Evolutionary conservation across 139 green algal species (phyloP).

Genomic region (Haematococcus sp.): DNA sequence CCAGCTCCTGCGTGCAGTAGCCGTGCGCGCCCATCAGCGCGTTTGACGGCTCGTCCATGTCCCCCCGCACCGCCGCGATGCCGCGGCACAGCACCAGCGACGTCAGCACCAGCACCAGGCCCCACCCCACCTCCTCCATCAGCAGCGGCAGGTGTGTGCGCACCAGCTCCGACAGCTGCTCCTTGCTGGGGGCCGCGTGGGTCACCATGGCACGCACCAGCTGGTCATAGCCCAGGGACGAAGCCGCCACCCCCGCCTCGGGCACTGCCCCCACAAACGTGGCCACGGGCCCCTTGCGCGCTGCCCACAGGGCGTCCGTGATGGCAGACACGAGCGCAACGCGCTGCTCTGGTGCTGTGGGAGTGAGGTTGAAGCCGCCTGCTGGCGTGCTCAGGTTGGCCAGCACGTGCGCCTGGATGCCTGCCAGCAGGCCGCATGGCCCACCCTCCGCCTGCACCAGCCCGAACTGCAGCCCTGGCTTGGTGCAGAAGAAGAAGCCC

Average conservation of each 20-base stretch:
- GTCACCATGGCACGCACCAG: constrained; percentile 10
- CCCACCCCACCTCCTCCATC: constrained; percentile 47
- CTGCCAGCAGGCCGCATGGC: constrained; percentile 53
- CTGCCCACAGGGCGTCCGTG: constrained; percentile 19
- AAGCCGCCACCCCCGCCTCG: constrained; percentile 1
- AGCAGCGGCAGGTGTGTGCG: constrained; percentile 6
- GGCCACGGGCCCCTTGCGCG: constrained; percentile 17
- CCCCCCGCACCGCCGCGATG: constrained; percentile 13
- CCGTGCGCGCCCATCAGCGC: constrained; percentile 47
- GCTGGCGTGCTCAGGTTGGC: constrained; percentile 4
- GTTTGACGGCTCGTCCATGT: constrained; percentile 62
- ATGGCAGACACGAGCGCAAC: constrained; percentile 14
- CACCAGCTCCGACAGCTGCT: constrained; percentile 24
- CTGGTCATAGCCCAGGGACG: constrained; percentile 17
- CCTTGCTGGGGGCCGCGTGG: constrained; percentile 10
- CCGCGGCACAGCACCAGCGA: constrained; percentile 44
- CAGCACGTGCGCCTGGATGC: constrained; percentile 50
- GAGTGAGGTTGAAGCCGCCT: constrained; percentile 17
- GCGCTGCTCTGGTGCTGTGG: constrained; percentile 16
- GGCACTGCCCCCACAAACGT: constrained; percentile 1
- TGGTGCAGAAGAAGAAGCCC: constrained; percentile 53
- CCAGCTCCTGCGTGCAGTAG: constrained; percentile 69
- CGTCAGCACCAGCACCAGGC: constrained; percentile 56
- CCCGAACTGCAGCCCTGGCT: constrained; percentile 35
- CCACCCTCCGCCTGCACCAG: constrained; percentile 51